phyloP scores from a whole-genome alignment of 2,329 filamentous ascomycete genomes.

The Cercospora canescens region DNA sequence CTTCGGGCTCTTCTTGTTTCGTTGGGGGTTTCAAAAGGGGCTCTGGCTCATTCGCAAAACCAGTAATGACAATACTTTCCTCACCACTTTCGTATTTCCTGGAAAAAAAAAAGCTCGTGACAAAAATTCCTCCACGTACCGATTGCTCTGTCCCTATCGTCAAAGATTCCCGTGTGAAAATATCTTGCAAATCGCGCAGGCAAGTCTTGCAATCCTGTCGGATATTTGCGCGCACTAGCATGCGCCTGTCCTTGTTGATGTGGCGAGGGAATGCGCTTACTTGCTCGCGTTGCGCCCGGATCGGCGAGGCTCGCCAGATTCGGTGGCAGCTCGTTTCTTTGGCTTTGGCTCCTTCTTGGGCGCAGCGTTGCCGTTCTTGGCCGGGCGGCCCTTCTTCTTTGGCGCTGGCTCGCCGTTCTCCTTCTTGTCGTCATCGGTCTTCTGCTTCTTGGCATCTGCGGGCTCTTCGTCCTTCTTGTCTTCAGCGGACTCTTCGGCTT shows the following conservation, averaged over 20 bases:
- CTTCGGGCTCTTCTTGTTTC: neutral
- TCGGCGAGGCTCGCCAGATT: conserved; percentile 49
- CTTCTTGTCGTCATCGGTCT: conserved; percentile 34
- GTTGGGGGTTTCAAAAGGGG: neutral
- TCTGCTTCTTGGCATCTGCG: conserved; percentile 31
- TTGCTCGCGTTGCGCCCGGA: conserved; percentile 42
- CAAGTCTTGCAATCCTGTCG: neutral
- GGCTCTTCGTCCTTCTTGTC: conserved; percentile 40
- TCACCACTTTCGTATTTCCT: neutral
- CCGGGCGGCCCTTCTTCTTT: conserved; percentile 46
- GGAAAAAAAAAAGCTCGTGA: neutral
- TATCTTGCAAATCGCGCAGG: neutral
- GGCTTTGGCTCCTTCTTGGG: conserved; percentile 43
- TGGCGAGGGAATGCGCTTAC: conserved; percentile 9
- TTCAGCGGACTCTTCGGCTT: conserved; percentile 32
- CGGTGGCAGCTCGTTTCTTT: conserved; percentile 52
- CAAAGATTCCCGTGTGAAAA: neutral
- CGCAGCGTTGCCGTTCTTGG: conserved; percentile 35
- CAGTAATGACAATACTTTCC: neutral
- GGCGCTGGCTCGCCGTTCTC: conserved; percentile 37
- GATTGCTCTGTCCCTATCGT: neutral
- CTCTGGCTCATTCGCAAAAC: neutral
- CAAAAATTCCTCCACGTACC: neutral
- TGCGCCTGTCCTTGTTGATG: neutral
- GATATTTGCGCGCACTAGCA: neutral